Evolutionary conservation across 2,329 filamentous ascomycete species (phyloP).

Genomic region (Sporothrix phasma): DNA sequence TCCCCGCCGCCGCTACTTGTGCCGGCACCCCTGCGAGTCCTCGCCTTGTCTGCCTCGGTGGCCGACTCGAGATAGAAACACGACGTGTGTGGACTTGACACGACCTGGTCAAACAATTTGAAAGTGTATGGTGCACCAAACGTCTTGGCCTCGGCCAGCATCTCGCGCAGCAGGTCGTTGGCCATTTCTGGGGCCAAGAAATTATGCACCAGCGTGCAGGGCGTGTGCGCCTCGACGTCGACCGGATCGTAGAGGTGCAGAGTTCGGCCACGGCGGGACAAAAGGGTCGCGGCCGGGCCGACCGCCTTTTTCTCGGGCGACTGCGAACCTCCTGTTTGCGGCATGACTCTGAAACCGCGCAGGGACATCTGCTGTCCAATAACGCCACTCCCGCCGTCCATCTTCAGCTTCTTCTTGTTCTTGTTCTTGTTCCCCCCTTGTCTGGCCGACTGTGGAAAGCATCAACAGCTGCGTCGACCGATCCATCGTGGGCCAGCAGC

Average conservation of each 20-base stretch:
- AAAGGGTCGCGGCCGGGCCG: conserved; percentile 11
- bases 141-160: conserved; percentile 60
- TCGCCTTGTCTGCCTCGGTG: background rate
- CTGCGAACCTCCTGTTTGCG: background rate
- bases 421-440: conserved; percentile 28
- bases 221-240: conserved; percentile 73
- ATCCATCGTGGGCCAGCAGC: conserved; percentile 67
- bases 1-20: background rate
- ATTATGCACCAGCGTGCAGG: conserved; percentile 87
- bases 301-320: conserved; percentile 29
- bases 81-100: conserved; percentile 74
- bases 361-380: conserved; percentile 56
- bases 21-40: background rate
- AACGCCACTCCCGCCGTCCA: conserved; percentile 17
- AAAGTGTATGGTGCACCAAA: conserved; percentile 60
- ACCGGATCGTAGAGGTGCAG: conserved; percentile 72
- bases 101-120: conserved; percentile 77
- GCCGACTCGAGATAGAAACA: conserved; percentile 66
- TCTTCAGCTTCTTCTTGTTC: background rate
- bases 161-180: conserved; percentile 61
- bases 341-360: conserved; percentile 29
- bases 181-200: conserved; percentile 67
- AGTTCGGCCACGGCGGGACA: conserved; percentile 67
- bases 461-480: conserved; percentile 54
- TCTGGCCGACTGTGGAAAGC: conserved; percentile 38